Evolutionary conservation across 2,329 filamentous ascomycete genomes (phyloP).

Genomic region (Rutstroemia sp.): DNA sequence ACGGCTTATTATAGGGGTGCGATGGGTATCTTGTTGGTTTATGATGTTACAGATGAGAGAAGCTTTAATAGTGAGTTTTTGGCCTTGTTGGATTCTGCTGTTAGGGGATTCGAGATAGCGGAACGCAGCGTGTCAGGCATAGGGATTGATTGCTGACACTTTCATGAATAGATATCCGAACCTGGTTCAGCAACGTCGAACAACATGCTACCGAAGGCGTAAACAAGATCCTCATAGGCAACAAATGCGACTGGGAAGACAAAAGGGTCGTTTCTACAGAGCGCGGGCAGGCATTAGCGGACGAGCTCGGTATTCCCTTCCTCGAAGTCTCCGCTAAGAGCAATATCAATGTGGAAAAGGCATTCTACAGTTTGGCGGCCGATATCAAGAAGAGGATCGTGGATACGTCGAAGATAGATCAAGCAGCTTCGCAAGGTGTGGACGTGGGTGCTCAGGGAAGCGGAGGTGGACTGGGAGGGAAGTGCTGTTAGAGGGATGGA

Average conservation of each 20-base stretch:
- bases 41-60: constrained; percentile 99
- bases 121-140: neutral
- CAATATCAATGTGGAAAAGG: constrained; percentile 99
- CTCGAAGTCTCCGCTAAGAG: constrained; percentile 97
- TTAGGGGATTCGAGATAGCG: neutral
- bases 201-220: constrained; percentile 97
- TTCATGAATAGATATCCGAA: constrained; percentile 71
- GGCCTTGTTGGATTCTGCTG: neutral
- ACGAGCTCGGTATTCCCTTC: constrained; percentile 96
- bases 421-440: constrained; percentile 50
- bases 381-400: constrained; percentile 99
- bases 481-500: constrained; percentile 61
- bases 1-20: constrained; percentile 97
- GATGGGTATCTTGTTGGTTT: constrained; percentile 96
- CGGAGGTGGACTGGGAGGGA: constrained; percentile 47
- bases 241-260: constrained; percentile 99
- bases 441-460: constrained; percentile 58
- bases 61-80: constrained; percentile 79
- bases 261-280: constrained; percentile 92
- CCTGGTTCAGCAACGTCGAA: constrained; percentile 99
- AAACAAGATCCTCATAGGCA: constrained; percentile 99
- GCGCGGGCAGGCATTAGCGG: constrained; percentile 84
- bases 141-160: neutral
- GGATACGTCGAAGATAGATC: constrained; percentile 77
- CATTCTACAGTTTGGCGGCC: constrained; percentile 88